Conservation (phyloP, 1,284 basidiomycete genomes). For the Inonotus hispidus region DNA sequence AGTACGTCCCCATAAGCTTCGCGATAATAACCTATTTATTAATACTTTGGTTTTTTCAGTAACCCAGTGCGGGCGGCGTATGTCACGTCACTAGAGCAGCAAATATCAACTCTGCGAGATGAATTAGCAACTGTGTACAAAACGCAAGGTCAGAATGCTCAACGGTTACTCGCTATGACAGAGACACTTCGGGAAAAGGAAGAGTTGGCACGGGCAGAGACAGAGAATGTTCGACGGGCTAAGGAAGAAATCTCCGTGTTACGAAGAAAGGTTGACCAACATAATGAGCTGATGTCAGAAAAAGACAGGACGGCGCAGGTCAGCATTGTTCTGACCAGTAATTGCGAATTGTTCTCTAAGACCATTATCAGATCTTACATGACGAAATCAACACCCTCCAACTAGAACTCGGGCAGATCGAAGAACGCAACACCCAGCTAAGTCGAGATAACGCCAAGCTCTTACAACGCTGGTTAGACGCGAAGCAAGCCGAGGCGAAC, state of each 20-base stretch:
- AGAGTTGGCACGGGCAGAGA: slow-evolving; percentile 68
- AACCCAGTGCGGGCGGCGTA: slow-evolving; percentile 85
- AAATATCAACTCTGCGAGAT: slow-evolving; percentile 84
- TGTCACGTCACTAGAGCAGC: slow-evolving; percentile 86
- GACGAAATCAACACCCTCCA: slow-evolving; percentile 91
- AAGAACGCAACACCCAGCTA: slow-evolving; percentile 80
- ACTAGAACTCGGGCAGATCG: slow-evolving; percentile 85
- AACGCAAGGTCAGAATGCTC: slow-evolving; percentile 93
- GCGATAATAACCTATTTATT: slow-evolving; percentile 17
- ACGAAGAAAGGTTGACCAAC: slow-evolving; percentile 76
- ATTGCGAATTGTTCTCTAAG: neutral
- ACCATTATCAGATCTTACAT: slow-evolving; percentile 67
- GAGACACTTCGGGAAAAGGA: slow-evolving; percentile 93
- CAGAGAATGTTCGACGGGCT: slow-evolving; percentile 69
- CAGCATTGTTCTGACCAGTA: slow-evolving; percentile 7
- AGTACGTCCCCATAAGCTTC: slow-evolving; percentile 41
- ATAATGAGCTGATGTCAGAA: slow-evolving; percentile 78
- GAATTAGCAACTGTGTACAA: slow-evolving; percentile 94
- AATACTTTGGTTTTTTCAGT: slow-evolving; percentile 29
- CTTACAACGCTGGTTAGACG: slow-evolving; percentile 92
- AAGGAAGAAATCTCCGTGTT: slow-evolving; percentile 68
- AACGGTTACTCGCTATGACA: slow-evolving; percentile 86
- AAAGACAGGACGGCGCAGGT: slow-evolving; percentile 89
- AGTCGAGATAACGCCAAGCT: slow-evolving; percentile 92
- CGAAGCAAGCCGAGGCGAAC: slow-evolving; percentile 89